Percentiles rank a stretch among this genome's conserved stretches.
phyloP scores from a whole-genome alignment of 139 green algal species.

The Gonium pectorale region DNA sequence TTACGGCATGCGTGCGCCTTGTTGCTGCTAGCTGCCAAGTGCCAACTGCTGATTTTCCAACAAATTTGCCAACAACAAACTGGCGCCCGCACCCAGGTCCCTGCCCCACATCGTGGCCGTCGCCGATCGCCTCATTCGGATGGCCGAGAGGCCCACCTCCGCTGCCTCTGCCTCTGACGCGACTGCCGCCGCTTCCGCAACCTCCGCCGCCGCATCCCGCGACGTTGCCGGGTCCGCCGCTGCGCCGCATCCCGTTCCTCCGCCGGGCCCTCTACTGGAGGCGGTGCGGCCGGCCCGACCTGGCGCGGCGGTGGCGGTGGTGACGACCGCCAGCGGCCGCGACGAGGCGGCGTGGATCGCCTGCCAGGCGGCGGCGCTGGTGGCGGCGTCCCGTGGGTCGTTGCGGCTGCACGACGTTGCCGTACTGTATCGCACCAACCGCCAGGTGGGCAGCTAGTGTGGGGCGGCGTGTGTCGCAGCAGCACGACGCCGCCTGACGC shows the following conservation, averaged over 20 bases:
- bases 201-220: no score
- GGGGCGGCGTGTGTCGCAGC: no score
- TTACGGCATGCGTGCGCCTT: no score
- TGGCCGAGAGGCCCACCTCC: neutral
- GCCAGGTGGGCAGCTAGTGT: conserved; percentile 7
- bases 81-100: neutral
- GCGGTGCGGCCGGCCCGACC: neutral
- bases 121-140: conserved; percentile 9
- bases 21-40: no score
- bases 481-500: no score
- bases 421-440: conserved; percentile 23
- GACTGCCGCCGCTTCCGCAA: neutral
- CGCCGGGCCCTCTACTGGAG: neutral
- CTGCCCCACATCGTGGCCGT: conserved; percentile 38
- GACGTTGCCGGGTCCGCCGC: no score
- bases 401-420: conserved; percentile 7
- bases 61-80: no score
- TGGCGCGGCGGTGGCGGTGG: conserved; percentile 27
- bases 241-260: no score
- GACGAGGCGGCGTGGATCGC: conserved; percentile 34
- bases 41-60: no score
- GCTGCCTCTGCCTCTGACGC: neutral
- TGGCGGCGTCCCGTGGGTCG: neutral
- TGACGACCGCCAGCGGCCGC: conserved; percentile 2
- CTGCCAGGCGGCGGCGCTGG: neutral